Base-by-base conservation (phyloP, 257 asterid species). In the Catharanthus roseus region DNA sequence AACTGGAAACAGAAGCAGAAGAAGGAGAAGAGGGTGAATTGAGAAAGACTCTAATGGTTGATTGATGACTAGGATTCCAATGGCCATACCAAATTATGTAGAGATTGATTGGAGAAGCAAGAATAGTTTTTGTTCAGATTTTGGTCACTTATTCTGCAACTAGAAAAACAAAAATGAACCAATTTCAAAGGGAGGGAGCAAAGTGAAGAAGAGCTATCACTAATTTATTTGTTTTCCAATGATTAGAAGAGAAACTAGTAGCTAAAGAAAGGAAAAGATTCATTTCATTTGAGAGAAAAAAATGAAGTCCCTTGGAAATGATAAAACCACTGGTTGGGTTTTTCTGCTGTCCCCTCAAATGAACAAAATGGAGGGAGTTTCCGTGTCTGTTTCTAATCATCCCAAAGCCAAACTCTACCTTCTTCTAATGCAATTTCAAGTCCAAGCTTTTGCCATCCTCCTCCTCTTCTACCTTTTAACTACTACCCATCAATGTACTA, bases 71-170 rank as follows among this genome's bases (percentile, higher is more conserved):
- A 39, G 89, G 84, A 29, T 81, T 77, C 96, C 97, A 90, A 24
- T 71, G 49, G 26, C 96, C 97, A 65, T 90, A 88, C 97, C 96
- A 90, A 53, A 90, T 83, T 11, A 88, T 77, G 88, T 90, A 84
- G 77, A 90, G 73, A 36, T 85, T 84, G 23, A 82, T 74, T 0
- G 89, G 86, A 67, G 86, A 83, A n/a, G 91, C 64, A 39, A 90
- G 88, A 62, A 88, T 86, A 2, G 97, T n/a, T 85, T 82, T 78
- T 74, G 49, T 51, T 76, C 70, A 74, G 75, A 74, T 72, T 73
- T 78, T 41, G 23, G 64, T 77, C 73, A 58, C 78, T 77, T 67
- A 71, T 60, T 74, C 95, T 84, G 86, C 89, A 76, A 73, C 95
- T 93, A n/a, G n/a, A 87, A 75, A 80, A 79, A 81, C 86, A 88